phyloP scores from a whole-genome alignment of 768 basidiomycete genomes.

The Ephemerocybe angulata region DNA sequence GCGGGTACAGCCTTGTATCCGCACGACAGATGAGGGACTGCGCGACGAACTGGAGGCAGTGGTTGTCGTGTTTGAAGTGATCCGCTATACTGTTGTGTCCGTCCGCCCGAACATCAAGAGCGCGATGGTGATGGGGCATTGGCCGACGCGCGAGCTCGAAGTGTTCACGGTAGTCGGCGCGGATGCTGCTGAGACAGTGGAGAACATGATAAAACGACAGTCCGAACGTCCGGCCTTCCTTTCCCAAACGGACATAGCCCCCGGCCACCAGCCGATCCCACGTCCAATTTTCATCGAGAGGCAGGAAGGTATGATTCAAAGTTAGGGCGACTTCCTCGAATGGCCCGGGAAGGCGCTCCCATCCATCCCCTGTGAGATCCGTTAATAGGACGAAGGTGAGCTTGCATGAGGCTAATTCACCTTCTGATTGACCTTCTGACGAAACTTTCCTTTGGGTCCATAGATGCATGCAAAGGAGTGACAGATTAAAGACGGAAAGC shows the following conservation, averaged over 20 bases:
- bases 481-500: too few species aligned
- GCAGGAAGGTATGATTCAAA: not conserved
- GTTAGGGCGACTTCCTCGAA: not conserved
- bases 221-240: not conserved
- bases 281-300: not conserved
- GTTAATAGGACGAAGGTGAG: not conserved
- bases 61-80: not conserved
- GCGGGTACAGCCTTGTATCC: not conserved
- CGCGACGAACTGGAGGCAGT: conserved; percentile 1
- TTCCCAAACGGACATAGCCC: conserved; percentile 1
- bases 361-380: not conserved
- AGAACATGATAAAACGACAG: conserved; percentile 1
- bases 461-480: too few species aligned
- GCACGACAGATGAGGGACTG: not conserved
- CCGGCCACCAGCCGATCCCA: not conserved
- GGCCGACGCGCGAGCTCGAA: not conserved
- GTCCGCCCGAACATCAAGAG: not conserved
- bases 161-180: not conserved
- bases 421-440: too few species aligned
- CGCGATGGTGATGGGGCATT: not conserved
- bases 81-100: not conserved
- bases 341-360: not conserved
- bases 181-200: not conserved
- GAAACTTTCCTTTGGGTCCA: too few species aligned
- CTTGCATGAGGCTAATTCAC: too few species aligned